Base-by-base conservation (phyloP, 331 rosid genomes). In the Erythrophleum ivorense region DNA sequence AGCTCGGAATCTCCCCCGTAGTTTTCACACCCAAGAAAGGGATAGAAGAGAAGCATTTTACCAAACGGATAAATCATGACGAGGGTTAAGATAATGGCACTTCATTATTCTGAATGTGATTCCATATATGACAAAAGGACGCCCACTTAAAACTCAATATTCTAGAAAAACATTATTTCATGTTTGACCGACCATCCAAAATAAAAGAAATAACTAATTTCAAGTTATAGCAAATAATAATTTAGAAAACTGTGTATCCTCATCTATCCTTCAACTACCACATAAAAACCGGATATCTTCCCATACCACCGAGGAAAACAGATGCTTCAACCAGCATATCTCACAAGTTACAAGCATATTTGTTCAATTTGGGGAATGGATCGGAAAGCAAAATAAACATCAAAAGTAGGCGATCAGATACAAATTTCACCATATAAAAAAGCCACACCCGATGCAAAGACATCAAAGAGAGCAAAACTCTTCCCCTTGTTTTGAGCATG, bases 401-500 rank as follows among this genome's bases (percentile, higher is more conserved):
- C 21, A 18, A 6, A 46, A 10, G 19, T 57, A n/a, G 33, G 41
- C 57, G 5, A 49, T 40, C 3, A 2, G 43, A 79, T 24, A 19
- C 45, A 73, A 66, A 67, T 78, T 73, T 72, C 58, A 83, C 43
- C 19, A 7, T 24, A 50, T 14, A 5, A 7, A 46, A 52, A 40
- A 60, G 59, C 52, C 62, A 33, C 66, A 48, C 29, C 29, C 16
- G 54, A 36, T 9, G 54, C 13, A 41, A 68, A 33, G 12, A 60
- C 16, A 59, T 41, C 8, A 45, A 21, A 24, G 15, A 59, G 11
- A 78, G 29, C 18, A 7, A 54, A 79, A 31, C 9, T 21, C 15
- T 15, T 36, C 45, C 16, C 7, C 14, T 24, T 3, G 0, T 34
- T 41, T 78, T 34, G 24, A 21, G 34, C 13, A 19, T 9, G 21